Evolutionary conservation across 352 stramenopile species (phyloP).

Genomic region (Globisporangium iwayamae): DNA sequence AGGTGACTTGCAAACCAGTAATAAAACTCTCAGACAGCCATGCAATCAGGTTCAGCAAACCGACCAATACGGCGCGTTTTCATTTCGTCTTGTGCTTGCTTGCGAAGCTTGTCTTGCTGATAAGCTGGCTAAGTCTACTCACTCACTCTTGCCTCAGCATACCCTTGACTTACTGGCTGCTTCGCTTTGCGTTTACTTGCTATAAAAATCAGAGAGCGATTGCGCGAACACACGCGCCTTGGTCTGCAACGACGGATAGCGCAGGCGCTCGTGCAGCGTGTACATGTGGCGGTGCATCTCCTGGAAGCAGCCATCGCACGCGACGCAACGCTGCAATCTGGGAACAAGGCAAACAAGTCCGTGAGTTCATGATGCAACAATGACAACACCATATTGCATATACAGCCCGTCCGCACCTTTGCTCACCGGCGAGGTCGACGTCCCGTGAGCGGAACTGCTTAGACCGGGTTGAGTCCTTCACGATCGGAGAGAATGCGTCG

Average conservation of each 20-base stretch:
- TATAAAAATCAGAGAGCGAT: constrained; percentile 44
- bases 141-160: not conserved
- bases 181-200: constrained; percentile 3
- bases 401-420: constrained; percentile 33
- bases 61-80: constrained; percentile 1
- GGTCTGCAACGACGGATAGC: constrained; percentile 35
- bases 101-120: not conserved
- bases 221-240: constrained; percentile 44
- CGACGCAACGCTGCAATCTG: constrained; percentile 53
- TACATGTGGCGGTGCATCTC: constrained; percentile 56
- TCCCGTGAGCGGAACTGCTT: constrained; percentile 45
- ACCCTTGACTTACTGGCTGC: not conserved
- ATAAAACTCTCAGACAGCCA: not conserved
- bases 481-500: constrained; percentile 65
- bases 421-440: constrained; percentile 72
- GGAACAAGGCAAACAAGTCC: not conserved
- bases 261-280: constrained; percentile 24
- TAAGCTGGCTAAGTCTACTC: not conserved
- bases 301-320: constrained; percentile 64
- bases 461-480: constrained; percentile 58
- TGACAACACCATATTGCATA: not conserved
- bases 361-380: not conserved
- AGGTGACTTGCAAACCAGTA: not conserved
- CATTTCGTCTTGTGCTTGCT: not conserved
- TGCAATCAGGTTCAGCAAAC: not conserved